Evolutionary conservation across 2,329 filamentous ascomycete species (phyloP), one percentile per base, ranked within the genome.

Genomic region (Huntiella decipiens): DNA sequence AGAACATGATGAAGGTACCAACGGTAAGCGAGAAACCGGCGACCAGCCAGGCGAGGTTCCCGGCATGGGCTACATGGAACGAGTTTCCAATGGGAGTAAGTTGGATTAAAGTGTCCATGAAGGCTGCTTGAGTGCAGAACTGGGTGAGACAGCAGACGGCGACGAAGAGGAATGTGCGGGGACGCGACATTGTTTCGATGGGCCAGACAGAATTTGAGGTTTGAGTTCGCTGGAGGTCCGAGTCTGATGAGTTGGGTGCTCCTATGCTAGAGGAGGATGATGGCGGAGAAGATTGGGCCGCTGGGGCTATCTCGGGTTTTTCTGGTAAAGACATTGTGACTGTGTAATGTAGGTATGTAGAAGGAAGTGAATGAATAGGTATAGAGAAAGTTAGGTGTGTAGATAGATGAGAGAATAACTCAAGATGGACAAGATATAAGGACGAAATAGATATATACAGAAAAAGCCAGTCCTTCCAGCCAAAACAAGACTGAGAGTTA

Each of bases 1-100:
- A 67, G 2, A 72, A 60, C 2, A 79, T 60, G 31, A 77, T 68
- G 52, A 77, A 77, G 0, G 72, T 69, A 8, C 73, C 73, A 4
- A 64, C 61, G 4, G 63, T 71, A 52, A 77, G 56, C 7, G 63
- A 66, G 54, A 75, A 79, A 1, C 70, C 71, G 1, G 71, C 72
- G 8, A 72, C 63, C 40, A 70, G 65, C 72, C 74, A 77, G 40
- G 63, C 65, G 11, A 74, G 58, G n/a, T 65, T 56, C 6, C 64
- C 65, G 0, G 60, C 56, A 2, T 64, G 60, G 3, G 54, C 60
- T 39, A 67, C 57, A 12, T 59, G 58, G 50, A 74, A 73, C 32
- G 36, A 17, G 19, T 40, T n/a, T 17, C 48, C 48, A 15, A 50
- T 50, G 33, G 66, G 61, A 43, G 58, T 59, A 1, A 72, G 57